Evolutionary conservation across 2,329 filamentous ascomycete species (phyloP).

Genomic region (Claviceps capensis): DNA sequence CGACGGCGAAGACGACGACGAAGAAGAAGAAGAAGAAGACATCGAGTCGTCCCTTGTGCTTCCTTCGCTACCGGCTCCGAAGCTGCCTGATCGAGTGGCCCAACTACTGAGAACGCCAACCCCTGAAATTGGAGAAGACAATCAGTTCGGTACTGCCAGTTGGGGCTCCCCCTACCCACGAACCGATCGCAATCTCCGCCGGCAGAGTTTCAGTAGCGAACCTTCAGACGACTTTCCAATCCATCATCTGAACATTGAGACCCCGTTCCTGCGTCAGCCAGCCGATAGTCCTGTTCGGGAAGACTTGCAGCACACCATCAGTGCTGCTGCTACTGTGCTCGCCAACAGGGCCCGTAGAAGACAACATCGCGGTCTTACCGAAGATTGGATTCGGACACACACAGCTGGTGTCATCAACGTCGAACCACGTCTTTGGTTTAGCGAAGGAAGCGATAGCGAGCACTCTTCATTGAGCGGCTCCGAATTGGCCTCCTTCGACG

Average conservation of each 20-base stretch:
- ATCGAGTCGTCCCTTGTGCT: slow-evolving; percentile 43
- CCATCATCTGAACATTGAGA: slow-evolving; percentile 47
- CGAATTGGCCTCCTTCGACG: slow-evolving; percentile 38
- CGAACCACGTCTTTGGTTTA: slow-evolving; percentile 71
- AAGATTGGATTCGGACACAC: slow-evolving; percentile 79
- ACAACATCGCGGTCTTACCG: slow-evolving; percentile 51
- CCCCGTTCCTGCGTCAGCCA: slow-evolving; percentile 46
- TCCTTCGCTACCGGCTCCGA: slow-evolving; percentile 44
- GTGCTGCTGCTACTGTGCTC: slow-evolving; percentile 47
- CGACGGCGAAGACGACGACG: slow-evolving; percentile 32
- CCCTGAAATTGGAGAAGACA: slow-evolving; percentile 18
- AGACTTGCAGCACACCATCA: slow-evolving; percentile 22
- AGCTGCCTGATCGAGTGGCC: slow-evolving; percentile 40
- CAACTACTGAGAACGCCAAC: slow-evolving; percentile 43
- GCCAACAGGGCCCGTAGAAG: slow-evolving; percentile 48
- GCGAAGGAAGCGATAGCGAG: slow-evolving; percentile 59
- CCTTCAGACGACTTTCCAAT: slow-evolving; percentile 46
- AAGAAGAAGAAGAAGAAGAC: slow-evolving; percentile 27
- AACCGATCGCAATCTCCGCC: slow-evolving; percentile 39
- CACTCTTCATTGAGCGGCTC: slow-evolving; percentile 62
- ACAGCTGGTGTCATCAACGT: slow-evolving; percentile 55
- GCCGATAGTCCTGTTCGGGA: slow-evolving; percentile 21
- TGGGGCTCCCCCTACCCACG: slow-evolving; percentile 86
- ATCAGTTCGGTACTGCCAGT: slow-evolving; percentile 54
- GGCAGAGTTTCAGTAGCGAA: slow-evolving; percentile 42